Conservation (phyloP, 305 asterid genomes). For the Fraxinus nigra region DNA sequence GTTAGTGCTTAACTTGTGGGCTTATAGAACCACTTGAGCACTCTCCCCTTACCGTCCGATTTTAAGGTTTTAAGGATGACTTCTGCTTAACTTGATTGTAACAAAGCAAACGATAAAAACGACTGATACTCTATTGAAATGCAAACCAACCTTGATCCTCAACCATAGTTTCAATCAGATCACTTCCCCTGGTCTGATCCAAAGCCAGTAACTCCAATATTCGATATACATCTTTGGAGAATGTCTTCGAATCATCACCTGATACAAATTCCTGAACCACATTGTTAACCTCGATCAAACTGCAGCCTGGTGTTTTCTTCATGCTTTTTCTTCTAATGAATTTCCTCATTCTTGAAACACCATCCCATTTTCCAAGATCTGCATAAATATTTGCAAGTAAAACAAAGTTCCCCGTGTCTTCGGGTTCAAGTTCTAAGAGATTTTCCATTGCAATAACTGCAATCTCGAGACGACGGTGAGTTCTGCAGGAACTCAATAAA, state of each 20-base stretch:
- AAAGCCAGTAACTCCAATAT: slow-evolving; percentile 41
- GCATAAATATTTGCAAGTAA: slow-evolving; percentile 73
- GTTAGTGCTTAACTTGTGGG: background rate
- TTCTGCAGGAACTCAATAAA: slow-evolving; percentile 72
- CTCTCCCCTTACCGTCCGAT: background rate
- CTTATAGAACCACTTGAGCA: background rate
- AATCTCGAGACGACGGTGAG: slow-evolving; percentile 54
- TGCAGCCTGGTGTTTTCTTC: slow-evolving; percentile 75
- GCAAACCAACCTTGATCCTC: background rate
- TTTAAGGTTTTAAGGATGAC: background rate
- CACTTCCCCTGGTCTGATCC: slow-evolving; percentile 40
- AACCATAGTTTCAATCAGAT: slow-evolving; percentile 27
- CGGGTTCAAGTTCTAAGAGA: slow-evolving; percentile 66
- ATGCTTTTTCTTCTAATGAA: slow-evolving; percentile 59
- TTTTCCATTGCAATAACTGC: slow-evolving; percentile 63
- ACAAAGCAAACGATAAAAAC: background rate
- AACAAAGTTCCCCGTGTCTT: slow-evolving; percentile 64
- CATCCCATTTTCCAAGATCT: slow-evolving; percentile 78
- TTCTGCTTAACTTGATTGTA: background rate
- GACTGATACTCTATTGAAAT: background rate
- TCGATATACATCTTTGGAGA: slow-evolving; percentile 38
- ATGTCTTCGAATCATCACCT: slow-evolving; percentile 59
- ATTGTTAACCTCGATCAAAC: slow-evolving; percentile 60
- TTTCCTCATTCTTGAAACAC: slow-evolving; percentile 68
- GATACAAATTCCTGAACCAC: slow-evolving; percentile 65